Base-by-base conservation (phyloP, 257 asterid species). In the Scutellaria baicalensis region DNA sequence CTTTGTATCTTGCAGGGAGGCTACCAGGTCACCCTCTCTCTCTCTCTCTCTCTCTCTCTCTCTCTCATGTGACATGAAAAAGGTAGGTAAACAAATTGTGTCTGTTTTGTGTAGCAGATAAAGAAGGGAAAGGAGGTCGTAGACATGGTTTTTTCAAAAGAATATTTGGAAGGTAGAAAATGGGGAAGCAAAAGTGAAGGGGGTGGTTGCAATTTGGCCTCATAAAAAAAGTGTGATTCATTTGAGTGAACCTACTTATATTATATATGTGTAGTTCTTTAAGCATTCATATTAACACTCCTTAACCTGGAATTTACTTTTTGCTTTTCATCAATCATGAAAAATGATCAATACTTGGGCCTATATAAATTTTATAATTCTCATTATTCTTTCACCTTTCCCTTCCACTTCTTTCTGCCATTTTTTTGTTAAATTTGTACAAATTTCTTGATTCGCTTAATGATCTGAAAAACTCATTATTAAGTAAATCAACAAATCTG, bases 1-100 rank as follows among this genome's bases (percentile, higher is more conserved):
- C 83, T 80, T 83, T 94, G 6, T 83, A 58, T 60, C 80, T 20
- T 82, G 93, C 96, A 0, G 95, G 97, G 61, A 88, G 93, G 85
- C 77, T 85, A 77, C 21, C 77, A 85, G 92, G 97, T 86, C 16
- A 40, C 39, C 54, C 71, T 68, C 49, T 35, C 13, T 4, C 11
- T 33, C 23, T 27, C 33, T 27, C 33, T 23, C 33, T 27, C 33
- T 27, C 33, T 86, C 16, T 40, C 39, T 58, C 71, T 68, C 52
- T 35, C 13, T 4, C 11, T 33, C 23, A 27, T 27, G 0, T 27
- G 33, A 27, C 33, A 27, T 27, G 33, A 27, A 27, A 27, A 27
- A 3, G 33, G 33, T 3, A 49, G 20, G 17, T 60, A 49, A 70
- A 47, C 12, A 21, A 43, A 10, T 39, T 74, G 16, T 64, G 61